A percentile compares a stretch with the other conserved stretches of the same genome.
Evolutionary conservation across 2,329 filamentous ascomycete species (phyloP).

Genomic region (Daldinia sp.): DNA sequence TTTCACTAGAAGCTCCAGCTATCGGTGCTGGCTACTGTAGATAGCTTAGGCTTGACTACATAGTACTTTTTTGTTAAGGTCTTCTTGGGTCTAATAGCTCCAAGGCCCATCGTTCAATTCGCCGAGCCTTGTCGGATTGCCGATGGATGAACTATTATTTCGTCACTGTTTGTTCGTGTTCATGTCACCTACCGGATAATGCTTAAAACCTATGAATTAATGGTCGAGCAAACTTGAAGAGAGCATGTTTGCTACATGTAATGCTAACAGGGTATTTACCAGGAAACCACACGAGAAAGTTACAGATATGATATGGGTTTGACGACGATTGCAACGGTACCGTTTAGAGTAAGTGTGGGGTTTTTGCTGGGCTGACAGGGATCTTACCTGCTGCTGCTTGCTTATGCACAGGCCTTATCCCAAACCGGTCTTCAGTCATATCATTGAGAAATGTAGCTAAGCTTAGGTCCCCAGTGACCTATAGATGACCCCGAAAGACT

Average conservation of each 20-base stretch:
- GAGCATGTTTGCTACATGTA: conserved; percentile 30
- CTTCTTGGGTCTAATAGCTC: background rate
- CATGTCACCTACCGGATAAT: conserved; percentile 27
- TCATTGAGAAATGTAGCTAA: conserved; percentile 1
- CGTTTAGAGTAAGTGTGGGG: conserved; percentile 23
- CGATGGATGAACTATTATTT: background rate
- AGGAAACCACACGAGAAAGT: conserved; percentile 23
- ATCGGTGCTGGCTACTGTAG: conserved; percentile 37
- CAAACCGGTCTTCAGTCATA: conserved; percentile 24
- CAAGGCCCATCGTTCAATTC: conserved; percentile 22
- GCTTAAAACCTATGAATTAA: conserved; percentile 14
- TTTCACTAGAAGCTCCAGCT: conserved; percentile 38
- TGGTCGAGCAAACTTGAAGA: conserved; percentile 32
- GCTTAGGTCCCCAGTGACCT: background rate
- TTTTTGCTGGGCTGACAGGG: conserved; percentile 25
- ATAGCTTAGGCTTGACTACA: conserved; percentile 25
- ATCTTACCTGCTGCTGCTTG: conserved; percentile 18
- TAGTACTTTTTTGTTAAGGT: background rate
- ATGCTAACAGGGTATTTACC: conserved; percentile 33
- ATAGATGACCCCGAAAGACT: conserved; percentile 17
- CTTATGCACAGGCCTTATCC: conserved; percentile 18
- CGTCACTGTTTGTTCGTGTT: conserved; percentile 39
- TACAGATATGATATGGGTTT: conserved; percentile 25
- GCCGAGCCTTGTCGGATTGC: conserved; percentile 27
- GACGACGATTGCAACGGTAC: conserved; percentile 19